These are phyloP conservation scores for Sporisorium scitamineum DNA, from an alignment of 1,284 basidiomycete genomes.

Conservation along the genomic window DNA sequence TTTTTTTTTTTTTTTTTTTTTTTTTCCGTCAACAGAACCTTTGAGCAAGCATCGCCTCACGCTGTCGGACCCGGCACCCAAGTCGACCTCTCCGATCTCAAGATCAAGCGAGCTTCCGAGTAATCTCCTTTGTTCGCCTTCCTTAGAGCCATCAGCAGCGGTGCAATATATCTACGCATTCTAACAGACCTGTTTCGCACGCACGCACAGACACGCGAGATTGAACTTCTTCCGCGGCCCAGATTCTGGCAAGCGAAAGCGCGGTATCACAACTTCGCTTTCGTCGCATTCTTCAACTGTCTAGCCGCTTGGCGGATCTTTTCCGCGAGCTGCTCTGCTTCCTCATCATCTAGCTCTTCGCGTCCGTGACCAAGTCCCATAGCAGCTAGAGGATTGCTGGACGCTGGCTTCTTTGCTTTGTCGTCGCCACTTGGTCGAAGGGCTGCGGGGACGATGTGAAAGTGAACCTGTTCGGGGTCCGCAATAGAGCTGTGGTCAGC, in stretches of 20 bases:
- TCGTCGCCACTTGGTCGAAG: constrained; percentile 64
- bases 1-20: too few relatives aligned
- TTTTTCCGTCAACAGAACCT: constrained; percentile 34
- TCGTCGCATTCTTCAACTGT: constrained; percentile 4
- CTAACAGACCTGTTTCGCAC: not conserved
- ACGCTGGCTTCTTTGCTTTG: constrained; percentile 15
- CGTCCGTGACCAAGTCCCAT: constrained; percentile 54
- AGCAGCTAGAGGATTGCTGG: constrained; percentile 27
- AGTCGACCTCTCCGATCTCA: constrained; percentile 62
- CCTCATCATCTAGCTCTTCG: constrained; percentile 58
- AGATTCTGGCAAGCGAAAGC: not conserved
- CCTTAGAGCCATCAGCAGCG: not conserved
- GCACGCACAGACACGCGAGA: not conserved
- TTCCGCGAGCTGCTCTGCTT: constrained; percentile 35
- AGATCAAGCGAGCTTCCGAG: constrained; percentile 58
- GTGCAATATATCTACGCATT: constrained; percentile 25
- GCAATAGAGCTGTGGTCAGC: constrained; percentile 4
- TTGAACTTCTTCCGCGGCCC: not conserved
- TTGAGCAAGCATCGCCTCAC: constrained; percentile 65
- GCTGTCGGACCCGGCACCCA: constrained; percentile 49
- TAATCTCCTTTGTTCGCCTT: constrained; percentile 3
- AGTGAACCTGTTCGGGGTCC: constrained; percentile 75
- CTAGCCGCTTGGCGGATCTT: constrained; percentile 31
- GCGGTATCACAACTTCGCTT: constrained; percentile 27
- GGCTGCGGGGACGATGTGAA: constrained; percentile 82